Conservation (phyloP, 2,329 filamentous ascomycete genomes). For the Pseudocercospora crystallina region DNA sequence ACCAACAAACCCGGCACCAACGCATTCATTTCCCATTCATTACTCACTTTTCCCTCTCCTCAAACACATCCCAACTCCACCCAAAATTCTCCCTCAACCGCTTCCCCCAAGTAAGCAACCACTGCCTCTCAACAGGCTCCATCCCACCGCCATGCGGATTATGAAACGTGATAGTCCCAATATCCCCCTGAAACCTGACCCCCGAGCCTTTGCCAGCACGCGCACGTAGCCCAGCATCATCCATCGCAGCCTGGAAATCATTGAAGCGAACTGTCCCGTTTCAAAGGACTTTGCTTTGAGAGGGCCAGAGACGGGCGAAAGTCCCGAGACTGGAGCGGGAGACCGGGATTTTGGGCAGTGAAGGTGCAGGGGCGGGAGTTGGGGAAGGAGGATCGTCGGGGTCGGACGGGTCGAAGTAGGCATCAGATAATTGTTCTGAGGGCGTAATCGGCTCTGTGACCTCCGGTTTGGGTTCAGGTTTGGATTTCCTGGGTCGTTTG, state of each 20-base stretch:
- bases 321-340: background rate
- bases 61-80: background rate
- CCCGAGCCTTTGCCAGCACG: background rate
- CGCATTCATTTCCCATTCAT: no score
- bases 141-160: background rate
- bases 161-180: background rate
- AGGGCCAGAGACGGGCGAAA: constrained; percentile 1
- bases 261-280: background rate
- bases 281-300: background rate
- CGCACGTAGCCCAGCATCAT: background rate
- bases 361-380: background rate
- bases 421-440: background rate
- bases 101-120: background rate
- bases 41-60: background rate
- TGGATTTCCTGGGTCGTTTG: background rate
- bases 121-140: background rate
- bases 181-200: background rate
- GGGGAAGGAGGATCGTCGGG: no score
- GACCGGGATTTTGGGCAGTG: background rate
- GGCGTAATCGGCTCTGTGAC: background rate
- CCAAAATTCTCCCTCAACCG: background rate
- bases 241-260: background rate
- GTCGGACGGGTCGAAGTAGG: background rate
- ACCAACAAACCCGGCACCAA: no score
- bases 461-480: background rate